Base-by-base conservation (phyloP, 805 yeast species). In the Pichia scutulata region DNA sequence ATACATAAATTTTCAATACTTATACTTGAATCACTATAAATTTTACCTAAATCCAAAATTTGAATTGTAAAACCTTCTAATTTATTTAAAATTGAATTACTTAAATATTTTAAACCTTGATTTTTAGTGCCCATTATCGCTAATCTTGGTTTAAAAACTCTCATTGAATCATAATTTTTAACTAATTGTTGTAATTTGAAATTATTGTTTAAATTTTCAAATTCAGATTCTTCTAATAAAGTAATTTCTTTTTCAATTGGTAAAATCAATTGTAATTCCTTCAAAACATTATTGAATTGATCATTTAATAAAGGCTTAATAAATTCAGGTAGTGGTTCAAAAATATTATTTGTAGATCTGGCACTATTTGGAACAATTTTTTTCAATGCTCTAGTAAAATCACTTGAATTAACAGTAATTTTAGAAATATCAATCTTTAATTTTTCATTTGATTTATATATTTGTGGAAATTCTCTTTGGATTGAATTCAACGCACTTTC, bases 401-500 rank as follows among this genome's bases (percentile, higher is more conserved):
- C 99, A 54, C 80, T 77, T 0, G 95, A 85, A 13, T 77, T 76
- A 1, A 92, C 96, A 46, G 72, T 75, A 33, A 93, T 85, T 37
- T 80, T 70, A 4, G 75, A 65, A 4, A 95, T 88, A 61, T 89
- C 81, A 30, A 93, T 84, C 43, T 72, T 65, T 41, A 92, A 72
- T 62, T 89, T 92, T 44, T 85, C 86, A 48, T 76, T 73, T 10
- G 90, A 77, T 55, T 76, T 70, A 66, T 93, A 93, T 43, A 93
- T 92, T 66, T 93, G 98, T 0, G 99, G 99, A 58, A 84, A 92
- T 43, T 84, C 79, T 55, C 98, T 72, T 67, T 92, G 97, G 40
- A 93, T 92, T 60, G 96, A 84, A 60, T 85, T 83, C 54, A 93
- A 72, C 0, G 98, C 98, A 28, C 97, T 90, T 64, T 93, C 99